Evolutionary conservation across 352 stramenopile genomes (phyloP), one percentile per base, ranked within the genome.

Genomic region (Phytophthora capsici): DNA sequence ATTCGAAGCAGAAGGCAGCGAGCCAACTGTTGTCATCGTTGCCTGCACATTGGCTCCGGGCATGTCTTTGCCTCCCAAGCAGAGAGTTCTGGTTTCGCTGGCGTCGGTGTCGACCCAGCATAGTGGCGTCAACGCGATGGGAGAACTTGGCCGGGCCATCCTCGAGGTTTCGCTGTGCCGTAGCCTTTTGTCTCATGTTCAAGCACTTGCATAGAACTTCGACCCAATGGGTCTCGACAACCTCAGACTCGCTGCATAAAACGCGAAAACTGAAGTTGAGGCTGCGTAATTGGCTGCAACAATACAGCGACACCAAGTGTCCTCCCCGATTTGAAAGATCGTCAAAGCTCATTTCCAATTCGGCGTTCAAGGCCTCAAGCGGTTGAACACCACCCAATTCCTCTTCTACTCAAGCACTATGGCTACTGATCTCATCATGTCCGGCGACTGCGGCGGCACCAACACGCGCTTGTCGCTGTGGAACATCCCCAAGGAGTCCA

Each of bases 371-470:
- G 36, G 16, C 48, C 58, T 58, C 59, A 73, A 73, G 52, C 28
- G 13, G n/a, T 4, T 19, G 12, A 41, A 32, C 26, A 26, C 44
- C n/a, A 3, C 38, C 41, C 8, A 28, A 13, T 41, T 51, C 12
- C 19, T 19, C 25, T 40, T n/a, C 23, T 17, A 50, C 12, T 47
- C 32, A 45, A 54, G 12, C 55, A 63, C 6, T 44, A 71, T 71
- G 63, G 17, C 57, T 54, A 67, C 41, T 6, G 65, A 93, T 61
- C 63, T 93, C 12, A 88, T 93, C 51, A 86, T 94, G 30, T 91
- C 83, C 19, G 66, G 92, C 46, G 97, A 99, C 78, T 97, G 98
- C 62, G 97, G 97, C 60, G 97, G 97, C 58, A 99, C 97, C 56
- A 99, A 98, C 78, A 97, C 91, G 59, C 89, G 97, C 32, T 87